Percentiles rank a stretch among this genome's conserved stretches.
These are phyloP conservation scores for Hypomontagnella monticulosa DNA, from an alignment of 495 filamentous ascomycete genomes.

Conservation along the genomic window DNA sequence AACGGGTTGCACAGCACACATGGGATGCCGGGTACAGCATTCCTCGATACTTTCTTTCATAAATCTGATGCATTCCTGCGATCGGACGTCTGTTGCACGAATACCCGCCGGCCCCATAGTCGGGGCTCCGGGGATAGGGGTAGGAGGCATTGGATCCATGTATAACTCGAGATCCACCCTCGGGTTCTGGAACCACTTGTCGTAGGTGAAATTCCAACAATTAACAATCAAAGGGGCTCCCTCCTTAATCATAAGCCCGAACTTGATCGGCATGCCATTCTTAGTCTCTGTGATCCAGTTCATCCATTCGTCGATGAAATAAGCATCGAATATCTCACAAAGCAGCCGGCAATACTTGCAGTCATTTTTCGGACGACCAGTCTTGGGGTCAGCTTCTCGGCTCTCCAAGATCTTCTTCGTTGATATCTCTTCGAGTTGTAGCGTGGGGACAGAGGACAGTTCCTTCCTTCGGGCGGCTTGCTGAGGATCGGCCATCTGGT, in stretches of 20 bases:
- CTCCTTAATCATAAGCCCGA: constrained; percentile 31
- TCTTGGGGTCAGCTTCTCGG: constrained; percentile 20
- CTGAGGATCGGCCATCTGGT: constrained; percentile 11
- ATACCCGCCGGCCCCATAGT: constrained; percentile 6
- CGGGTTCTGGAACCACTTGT: constrained; percentile 31
- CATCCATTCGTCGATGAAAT: constrained; percentile 33
- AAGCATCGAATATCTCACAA: constrained; percentile 31
- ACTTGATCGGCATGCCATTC: constrained; percentile 27
- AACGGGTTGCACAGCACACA: background rate
- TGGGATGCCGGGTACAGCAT: constrained; percentile 19
- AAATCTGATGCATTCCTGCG: constrained; percentile 25
- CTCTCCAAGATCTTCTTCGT: constrained; percentile 31
- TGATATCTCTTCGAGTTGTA: constrained; percentile 18
- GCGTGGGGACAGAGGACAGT: constrained; percentile 19
- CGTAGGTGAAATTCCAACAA: constrained; percentile 35
- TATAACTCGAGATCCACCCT: constrained; percentile 32
- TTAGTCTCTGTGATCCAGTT: constrained; percentile 30
- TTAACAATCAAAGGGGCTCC: constrained; percentile 27
- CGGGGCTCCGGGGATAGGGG: constrained; percentile 24
- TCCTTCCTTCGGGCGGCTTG: constrained; percentile 13
- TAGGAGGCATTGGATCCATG: constrained; percentile 24
- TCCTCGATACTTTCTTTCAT: constrained; percentile 29
- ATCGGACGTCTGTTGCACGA: constrained; percentile 23
- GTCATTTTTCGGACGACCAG: constrained; percentile 20
- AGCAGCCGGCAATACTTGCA: constrained; percentile 31